Conservation (phyloP, 208 protist genomes). For the Angomonas deanei region DNA sequence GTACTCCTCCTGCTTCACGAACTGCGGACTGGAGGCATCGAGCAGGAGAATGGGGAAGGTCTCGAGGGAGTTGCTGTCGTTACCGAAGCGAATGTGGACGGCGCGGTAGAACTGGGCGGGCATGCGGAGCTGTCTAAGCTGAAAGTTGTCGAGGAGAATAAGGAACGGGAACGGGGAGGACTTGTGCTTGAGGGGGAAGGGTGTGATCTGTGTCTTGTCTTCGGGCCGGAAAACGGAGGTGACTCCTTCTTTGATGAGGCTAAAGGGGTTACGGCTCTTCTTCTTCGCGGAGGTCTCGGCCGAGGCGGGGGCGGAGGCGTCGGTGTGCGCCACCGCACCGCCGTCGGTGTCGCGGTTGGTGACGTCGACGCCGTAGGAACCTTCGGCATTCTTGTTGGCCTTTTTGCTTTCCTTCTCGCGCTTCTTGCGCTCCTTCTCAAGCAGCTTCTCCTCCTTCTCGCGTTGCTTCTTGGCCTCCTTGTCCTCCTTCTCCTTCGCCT, state of each 20-base stretch:
- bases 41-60: constrained; percentile 30
- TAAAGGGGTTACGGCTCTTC: background rate
- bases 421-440: constrained; percentile 14
- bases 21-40: constrained; percentile 21
- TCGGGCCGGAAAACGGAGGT: constrained; percentile 26
- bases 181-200: constrained; percentile 30
- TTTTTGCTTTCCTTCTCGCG: constrained; percentile 9
- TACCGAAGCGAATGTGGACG: constrained; percentile 39
- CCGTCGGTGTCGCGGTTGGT: constrained; percentile 9
- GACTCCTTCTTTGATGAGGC: constrained; percentile 3
- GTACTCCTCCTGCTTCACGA: constrained; percentile 12
- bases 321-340: background rate
- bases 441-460: constrained; percentile 33
- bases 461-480: constrained; percentile 28
- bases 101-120: constrained; percentile 37
- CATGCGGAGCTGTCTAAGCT: constrained; percentile 29
- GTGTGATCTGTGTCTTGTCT: constrained; percentile 25
- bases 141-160: constrained; percentile 31
- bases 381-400: constrained; percentile 9
- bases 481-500: constrained; percentile 35
- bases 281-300: constrained; percentile 14
- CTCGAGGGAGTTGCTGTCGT: constrained; percentile 16
- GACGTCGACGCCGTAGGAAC: constrained; percentile 21
- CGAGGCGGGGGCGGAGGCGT: background rate
- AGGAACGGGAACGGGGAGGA: constrained; percentile 31